Base-by-base conservation (phyloP, 2,329 filamentous ascomycete species). In the Cadophora gregata region DNA sequence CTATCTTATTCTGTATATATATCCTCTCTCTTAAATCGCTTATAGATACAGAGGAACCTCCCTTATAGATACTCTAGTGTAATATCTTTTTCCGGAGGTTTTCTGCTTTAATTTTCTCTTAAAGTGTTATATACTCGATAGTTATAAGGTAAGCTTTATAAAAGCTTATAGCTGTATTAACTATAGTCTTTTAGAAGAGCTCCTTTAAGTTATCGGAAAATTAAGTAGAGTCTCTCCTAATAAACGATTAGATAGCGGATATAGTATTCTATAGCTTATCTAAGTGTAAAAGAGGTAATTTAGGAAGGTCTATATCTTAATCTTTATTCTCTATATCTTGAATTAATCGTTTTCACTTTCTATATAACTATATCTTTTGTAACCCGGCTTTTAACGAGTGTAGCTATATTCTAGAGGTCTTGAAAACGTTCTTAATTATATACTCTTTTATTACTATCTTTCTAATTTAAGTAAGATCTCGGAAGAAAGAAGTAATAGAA, bases 381-480 rank as follows among this genome's bases (percentile, higher is more conserved):
- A 55, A 16, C 3, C 50, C 19, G 19, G 50, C 50, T 33, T 55
- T n/a, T n/a, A 29, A 6, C 8, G 25, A 29, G 19, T n/a, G 19
- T 33, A 24, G 64, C 59, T n/a, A 67, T 10, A 60, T 63, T 29
- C 65, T 31, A 48, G 59, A 33, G 2, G 31, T 31, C 19, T 47
- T 24, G 45, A 64, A 67, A 16, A 62, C 47, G 25, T n/a, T n/a
- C n/a, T n/a, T n/a, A n/a, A n/a, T n/a, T n/a, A n/a, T n/a, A n/a
- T n/a, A n/a, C n/a, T n/a, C 53, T 58, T 19, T 25, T 62, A 33
- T 50, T 62, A 47, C 27, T 63, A 19, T 64, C 27, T 55, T 50
- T 24, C 47, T 12, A 25, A 63, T 63, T 25, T n/a, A 19, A 2
- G 47, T 25, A 7, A 67, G 16, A 50, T 67, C 61, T 19, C 55